Evolutionary conservation across 176 grass and related monocot genomes (phyloP).

Genomic region (Aegilops umbellulata): DNA sequence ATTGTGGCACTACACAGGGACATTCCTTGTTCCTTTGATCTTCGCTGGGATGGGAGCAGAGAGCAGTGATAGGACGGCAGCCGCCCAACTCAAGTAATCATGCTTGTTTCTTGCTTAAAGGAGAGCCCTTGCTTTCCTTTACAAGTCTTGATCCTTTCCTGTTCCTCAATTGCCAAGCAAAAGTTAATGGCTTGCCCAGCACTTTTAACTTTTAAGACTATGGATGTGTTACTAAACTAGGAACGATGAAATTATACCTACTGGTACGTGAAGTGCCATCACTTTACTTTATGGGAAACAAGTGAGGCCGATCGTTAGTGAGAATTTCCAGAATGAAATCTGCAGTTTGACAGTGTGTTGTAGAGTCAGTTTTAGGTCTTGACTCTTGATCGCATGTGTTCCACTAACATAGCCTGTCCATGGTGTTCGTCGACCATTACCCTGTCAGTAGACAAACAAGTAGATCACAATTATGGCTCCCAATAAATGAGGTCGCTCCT

Average conservation of each 20-base stretch:
- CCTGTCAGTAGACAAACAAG: constrained; percentile 18
- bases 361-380: neutral
- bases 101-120: constrained; percentile 29
- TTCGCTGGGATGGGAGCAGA: constrained; percentile 23
- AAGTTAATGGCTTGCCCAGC: constrained; percentile 5
- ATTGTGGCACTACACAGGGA: neutral
- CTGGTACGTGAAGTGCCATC: neutral
- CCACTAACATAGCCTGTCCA: neutral
- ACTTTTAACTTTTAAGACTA: constrained; percentile 2
- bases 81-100: constrained; percentile 46
- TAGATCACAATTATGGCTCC: constrained; percentile 33
- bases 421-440: neutral
- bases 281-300: neutral
- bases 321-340: neutral
- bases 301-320: neutral
- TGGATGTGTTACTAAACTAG: constrained; percentile 5
- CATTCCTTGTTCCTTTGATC: constrained; percentile 36
- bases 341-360: neutral
- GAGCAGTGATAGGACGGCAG: constrained; percentile 27
- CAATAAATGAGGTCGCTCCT: constrained; percentile 48
- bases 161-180: constrained; percentile 38
- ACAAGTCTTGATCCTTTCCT: constrained; percentile 40
- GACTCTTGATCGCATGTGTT: constrained; percentile 16
- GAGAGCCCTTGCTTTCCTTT: constrained; percentile 28
- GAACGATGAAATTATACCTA: neutral